Evolutionary conservation across 1,284 basidiomycete species (phyloP).

Genomic region (Malassezia yamatoensis): DNA sequence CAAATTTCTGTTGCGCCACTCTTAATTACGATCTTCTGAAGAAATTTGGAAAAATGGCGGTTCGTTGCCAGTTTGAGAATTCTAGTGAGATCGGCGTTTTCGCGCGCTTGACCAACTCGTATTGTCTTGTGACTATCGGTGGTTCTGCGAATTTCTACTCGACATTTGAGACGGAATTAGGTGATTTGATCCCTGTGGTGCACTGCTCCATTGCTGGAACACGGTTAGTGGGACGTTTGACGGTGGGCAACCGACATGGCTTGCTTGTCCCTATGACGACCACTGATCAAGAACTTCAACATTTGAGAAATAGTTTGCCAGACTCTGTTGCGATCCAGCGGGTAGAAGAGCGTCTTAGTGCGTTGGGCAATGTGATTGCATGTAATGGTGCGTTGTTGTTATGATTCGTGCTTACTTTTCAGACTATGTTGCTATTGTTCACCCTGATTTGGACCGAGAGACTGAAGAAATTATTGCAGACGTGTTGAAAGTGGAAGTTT

Average conservation of each 20-base stretch:
- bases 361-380: constrained; percentile 94
- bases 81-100: constrained; percentile 83
- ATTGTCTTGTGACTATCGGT: constrained; percentile 61
- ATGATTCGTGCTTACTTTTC: not conserved
- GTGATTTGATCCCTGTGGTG: constrained; percentile 87
- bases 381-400: constrained; percentile 65
- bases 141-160: constrained; percentile 98
- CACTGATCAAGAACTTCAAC: constrained; percentile 95
- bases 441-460: constrained; percentile 89
- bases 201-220: constrained; percentile 94
- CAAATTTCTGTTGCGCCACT: not conserved
- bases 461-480: constrained; percentile 99
- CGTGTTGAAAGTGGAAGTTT: constrained; percentile 96
- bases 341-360: constrained; percentile 89
- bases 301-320: constrained; percentile 90
- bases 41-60: constrained; percentile 20
- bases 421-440: constrained; percentile 43
- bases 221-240: constrained; percentile 82
- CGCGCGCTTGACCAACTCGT: constrained; percentile 73
- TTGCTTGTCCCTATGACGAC: constrained; percentile 90
- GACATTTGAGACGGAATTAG: constrained; percentile 85
- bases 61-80: constrained; percentile 68
- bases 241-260: constrained; percentile 78
- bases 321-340: constrained; percentile 84
- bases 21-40: not conserved